phyloP scores from a whole-genome alignment of 192 early-diverging fungal genomes.

The Linnemannia schmuckeri region DNA sequence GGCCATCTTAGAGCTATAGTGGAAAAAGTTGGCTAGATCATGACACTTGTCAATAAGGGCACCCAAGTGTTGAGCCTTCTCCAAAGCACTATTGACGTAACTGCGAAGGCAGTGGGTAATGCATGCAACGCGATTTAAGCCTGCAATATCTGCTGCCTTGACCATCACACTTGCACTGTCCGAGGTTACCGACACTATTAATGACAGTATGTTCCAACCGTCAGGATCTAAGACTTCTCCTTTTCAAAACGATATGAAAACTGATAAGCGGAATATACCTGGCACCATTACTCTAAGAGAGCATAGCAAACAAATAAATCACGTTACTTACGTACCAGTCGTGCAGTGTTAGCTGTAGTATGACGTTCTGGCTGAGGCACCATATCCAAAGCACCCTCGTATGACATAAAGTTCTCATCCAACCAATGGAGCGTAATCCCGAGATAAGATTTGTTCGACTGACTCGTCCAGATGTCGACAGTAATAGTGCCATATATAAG shows the following conservation, averaged over 20 bases:
- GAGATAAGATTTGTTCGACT: conserved; percentile 12
- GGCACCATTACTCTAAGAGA: background rate
- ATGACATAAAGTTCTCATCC: conserved; percentile 1
- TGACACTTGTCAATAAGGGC: conserved; percentile 7
- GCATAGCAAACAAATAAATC: background rate
- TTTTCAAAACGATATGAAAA: background rate
- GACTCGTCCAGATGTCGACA: conserved; percentile 6
- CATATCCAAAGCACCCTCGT: conserved; percentile 18
- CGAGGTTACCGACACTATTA: conserved; percentile 5
- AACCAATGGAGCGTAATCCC: conserved; percentile 19
- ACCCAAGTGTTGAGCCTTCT: background rate
- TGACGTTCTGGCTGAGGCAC: conserved; percentile 26
- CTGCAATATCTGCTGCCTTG: background rate
- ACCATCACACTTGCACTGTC: conserved; percentile 29
- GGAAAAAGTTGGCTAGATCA: conserved; percentile 6
- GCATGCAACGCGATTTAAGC: conserved; percentile 4
- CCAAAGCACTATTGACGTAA: conserved; percentile 1
- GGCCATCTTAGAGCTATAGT: conserved; percentile 27
- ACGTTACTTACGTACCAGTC: conserved; percentile 2
- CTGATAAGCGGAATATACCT: background rate
- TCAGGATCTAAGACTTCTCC: background rate
- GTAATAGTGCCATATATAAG: conserved; percentile 10
- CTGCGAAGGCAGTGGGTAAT: conserved; percentile 24
- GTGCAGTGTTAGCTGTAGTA: conserved; percentile 2
- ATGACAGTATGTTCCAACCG: background rate